phyloP scores from a whole-genome alignment of 1,284 basidiomycete species.

The Boletus sp. region DNA sequence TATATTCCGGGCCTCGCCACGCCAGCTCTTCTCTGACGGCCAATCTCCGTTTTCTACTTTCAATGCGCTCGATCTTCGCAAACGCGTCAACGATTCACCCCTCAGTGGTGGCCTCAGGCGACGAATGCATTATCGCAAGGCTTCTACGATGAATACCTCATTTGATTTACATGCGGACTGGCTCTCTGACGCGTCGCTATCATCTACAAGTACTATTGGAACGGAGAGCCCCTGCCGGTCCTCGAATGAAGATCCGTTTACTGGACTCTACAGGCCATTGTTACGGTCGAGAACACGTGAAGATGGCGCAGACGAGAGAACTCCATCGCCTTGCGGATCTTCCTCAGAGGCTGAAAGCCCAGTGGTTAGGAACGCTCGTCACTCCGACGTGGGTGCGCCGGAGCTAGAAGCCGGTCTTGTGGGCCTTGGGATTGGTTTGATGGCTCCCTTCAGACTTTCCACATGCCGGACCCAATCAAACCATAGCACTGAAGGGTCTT shows the following conservation, averaged over 20 bases:
- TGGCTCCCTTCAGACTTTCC: constrained; percentile 48
- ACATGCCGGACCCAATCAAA: constrained; percentile 29
- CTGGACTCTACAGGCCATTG: constrained; percentile 30
- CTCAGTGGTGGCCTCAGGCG: constrained; percentile 28
- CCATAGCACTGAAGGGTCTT: constrained; percentile 10
- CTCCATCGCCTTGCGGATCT: constrained; percentile 33
- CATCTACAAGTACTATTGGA: constrained; percentile 23
- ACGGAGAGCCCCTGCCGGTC: constrained; percentile 22
- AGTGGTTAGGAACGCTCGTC: constrained; percentile 46
- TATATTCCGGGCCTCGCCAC: constrained; percentile 38
- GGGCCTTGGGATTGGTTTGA: constrained; percentile 49
- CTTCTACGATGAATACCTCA: constrained; percentile 37
- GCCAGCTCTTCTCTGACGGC: constrained; percentile 35
- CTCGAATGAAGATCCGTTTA: constrained; percentile 35
- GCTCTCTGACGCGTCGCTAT: constrained; percentile 41
- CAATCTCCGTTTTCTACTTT: constrained; percentile 31
- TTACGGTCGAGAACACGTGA: constrained; percentile 15
- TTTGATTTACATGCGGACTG: constrained; percentile 41
- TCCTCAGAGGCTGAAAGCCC: constrained; percentile 52
- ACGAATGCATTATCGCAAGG: constrained; percentile 31
- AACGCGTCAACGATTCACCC: constrained; percentile 34
- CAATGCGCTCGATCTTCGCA: constrained; percentile 30
- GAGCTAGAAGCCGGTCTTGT: constrained; percentile 32
- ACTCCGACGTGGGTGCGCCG: constrained; percentile 24
- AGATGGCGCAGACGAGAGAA: constrained; percentile 14